Base-by-base conservation (phyloP, 495 filamentous ascomycete genomes). In the Corynascus novoguineensis region DNA sequence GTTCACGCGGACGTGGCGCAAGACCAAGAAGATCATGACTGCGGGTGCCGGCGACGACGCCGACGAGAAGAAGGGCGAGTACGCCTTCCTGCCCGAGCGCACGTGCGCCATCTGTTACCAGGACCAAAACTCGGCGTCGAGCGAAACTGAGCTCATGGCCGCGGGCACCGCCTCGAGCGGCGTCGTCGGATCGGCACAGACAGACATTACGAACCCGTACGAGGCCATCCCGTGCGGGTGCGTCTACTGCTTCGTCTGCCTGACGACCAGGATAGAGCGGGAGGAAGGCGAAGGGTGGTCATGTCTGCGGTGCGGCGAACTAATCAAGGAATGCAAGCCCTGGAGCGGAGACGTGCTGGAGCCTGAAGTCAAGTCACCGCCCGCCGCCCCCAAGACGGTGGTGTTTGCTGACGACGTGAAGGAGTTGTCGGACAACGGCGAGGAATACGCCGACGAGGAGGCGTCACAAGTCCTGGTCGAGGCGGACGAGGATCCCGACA, bases 71-170 rank as follows among this genome's bases (percentile, higher is more conserved):
- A 83, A 80, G 55, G 92, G 92, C 28, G 89, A 96, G 62, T 82
- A 90, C 44, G 77, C 81, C 0, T 96, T 92, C 70, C 78, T 98
- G 31, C 93, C 92, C 0, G 91, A 97, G 65, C 77, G 93, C 42
- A 97, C 92, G 2, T 98, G 93, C 69, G 95, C 91, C n/a, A 96
- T 98, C 54, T 98, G 93, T 73, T 96, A 96, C 67, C 83, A 89
- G 54, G 90, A 95, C 61, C 89, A 93, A 63, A 97, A 95, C 62
- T 84, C 87, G 11, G 73, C 82, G 1, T 76, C 79, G 0, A 80
- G 83, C 9, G 90, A 92, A 67, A 81, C 72, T 19, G 88, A 92
- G 52, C 71, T 87, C 5, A 69, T 92, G 44, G 81, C 83, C 2
- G 79, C 83, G 44, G 81, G 82, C 2, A 79, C 83, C 24, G 81